These are phyloP conservation scores for Diutina catenulata DNA, from an alignment of 1,139 yeast species.

Conservation along the genomic window DNA sequence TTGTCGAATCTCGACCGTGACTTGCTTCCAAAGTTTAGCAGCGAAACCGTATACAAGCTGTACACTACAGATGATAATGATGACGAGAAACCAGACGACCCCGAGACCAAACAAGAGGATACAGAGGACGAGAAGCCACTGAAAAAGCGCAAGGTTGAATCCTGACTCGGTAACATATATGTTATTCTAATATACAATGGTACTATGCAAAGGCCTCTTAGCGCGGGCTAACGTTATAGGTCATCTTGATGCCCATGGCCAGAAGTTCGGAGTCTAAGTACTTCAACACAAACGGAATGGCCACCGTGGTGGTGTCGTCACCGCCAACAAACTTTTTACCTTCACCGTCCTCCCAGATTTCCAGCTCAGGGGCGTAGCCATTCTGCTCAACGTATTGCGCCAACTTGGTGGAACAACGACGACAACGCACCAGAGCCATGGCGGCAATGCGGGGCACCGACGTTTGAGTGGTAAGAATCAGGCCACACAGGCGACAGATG, in stretches of 20 bases:
- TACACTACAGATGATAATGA: no score
- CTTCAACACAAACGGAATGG: slow-evolving; percentile 92
- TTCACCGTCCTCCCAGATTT: slow-evolving; percentile 95
- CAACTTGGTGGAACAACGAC: slow-evolving; percentile 75
- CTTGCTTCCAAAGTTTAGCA: no score
- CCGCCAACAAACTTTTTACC: slow-evolving; percentile 92
- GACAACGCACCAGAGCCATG: slow-evolving; percentile 68
- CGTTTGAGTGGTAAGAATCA: slow-evolving; percentile 76
- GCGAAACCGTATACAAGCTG: no score
- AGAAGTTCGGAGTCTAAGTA: slow-evolving; percentile 91
- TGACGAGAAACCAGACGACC: no score
- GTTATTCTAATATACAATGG: no score
- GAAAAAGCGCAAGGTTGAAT: no score
- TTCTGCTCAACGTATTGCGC: slow-evolving; percentile 25
- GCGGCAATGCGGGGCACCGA: slow-evolving; percentile 89
- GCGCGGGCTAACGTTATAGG: slow-evolving; percentile 61
- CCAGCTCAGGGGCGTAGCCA: slow-evolving; percentile 54
- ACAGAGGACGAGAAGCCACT: no score
- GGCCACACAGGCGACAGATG: slow-evolving; percentile 88
- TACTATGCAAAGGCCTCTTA: no score
- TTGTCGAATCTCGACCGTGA: no score
- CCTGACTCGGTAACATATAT: no score
- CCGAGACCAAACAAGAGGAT: no score
- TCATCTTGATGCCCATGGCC: slow-evolving; percentile 96
- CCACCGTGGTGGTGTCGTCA: slow-evolving; percentile 81